phyloP scores from a whole-genome alignment of 2,329 filamentous ascomycete genomes.

The Apiospora kogelbergensis region DNA sequence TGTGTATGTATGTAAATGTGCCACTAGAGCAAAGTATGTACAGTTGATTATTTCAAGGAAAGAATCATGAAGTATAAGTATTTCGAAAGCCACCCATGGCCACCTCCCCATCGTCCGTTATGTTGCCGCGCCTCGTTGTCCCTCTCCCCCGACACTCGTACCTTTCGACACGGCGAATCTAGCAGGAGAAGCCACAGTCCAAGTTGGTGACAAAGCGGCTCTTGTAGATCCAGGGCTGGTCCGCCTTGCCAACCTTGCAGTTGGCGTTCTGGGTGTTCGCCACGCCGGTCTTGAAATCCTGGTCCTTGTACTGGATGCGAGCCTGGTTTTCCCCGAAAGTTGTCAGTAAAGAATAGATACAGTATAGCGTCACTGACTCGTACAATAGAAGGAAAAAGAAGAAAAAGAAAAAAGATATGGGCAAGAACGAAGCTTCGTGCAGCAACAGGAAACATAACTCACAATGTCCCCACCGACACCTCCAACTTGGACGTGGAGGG shows the following conservation, averaged over 20 bases:
- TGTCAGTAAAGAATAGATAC: too few species aligned
- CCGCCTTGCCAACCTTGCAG: background rate
- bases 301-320: background rate
- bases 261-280: background rate
- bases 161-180: background rate
- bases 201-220: background rate
- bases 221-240: slow-evolving; percentile 2
- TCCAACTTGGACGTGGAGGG: background rate
- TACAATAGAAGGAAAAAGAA: background rate
- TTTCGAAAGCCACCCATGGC: too few species aligned
- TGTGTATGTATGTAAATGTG: too few species aligned
- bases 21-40: too few species aligned
- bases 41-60: too few species aligned
- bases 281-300: background rate
- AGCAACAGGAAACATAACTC: background rate
- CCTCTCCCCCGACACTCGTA: too few species aligned
- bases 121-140: too few species aligned
- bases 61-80: too few species aligned
- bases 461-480: background rate
- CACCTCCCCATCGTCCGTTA: too few species aligned
- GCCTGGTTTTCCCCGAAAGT: background rate
- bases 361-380: too few species aligned
- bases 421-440: too few species aligned
- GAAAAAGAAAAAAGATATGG: background rate
- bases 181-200: slow-evolving; percentile 5